Conservation (phyloP, 768 basidiomycete species). For the Lentinula boryana region DNA sequence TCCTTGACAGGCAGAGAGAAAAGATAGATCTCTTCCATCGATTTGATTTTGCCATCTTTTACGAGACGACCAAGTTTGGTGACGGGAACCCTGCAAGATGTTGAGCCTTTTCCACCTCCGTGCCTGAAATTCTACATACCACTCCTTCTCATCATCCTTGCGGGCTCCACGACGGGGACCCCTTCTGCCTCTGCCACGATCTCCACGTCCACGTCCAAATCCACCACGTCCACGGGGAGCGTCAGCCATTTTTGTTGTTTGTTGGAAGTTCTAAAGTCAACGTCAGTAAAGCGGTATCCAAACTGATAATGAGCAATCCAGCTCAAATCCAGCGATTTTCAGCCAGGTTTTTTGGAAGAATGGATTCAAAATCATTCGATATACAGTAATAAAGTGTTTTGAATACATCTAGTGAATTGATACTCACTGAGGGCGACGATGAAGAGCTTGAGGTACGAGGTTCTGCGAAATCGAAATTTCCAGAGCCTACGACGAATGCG, state of each 20-base stretch:
- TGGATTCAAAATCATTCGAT: neutral
- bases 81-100: slow-evolving; percentile 77
- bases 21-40: slow-evolving; percentile 99
- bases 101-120: slow-evolving; percentile 1
- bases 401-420: neutral
- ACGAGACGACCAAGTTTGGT: slow-evolving; percentile 99
- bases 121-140: slow-evolving; percentile 47
- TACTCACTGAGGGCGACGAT: slow-evolving; percentile 4
- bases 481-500: neutral
- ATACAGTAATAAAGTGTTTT: neutral
- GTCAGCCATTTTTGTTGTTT: slow-evolving; percentile 66
- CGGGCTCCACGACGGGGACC: slow-evolving; percentile 93
- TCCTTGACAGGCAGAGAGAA: slow-evolving; percentile 99
- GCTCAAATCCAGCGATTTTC: slow-evolving; percentile 12
- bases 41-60: slow-evolving; percentile 99
- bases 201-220: slow-evolving; percentile 88
- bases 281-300: slow-evolving; percentile 37
- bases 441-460: neutral
- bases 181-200: slow-evolving; percentile 81
- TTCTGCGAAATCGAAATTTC: neutral
- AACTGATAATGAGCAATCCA: slow-evolving; percentile 41
- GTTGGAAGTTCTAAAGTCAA: slow-evolving; percentile 12
- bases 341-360: neutral
- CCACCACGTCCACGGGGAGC: slow-evolving; percentile 62
- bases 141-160: slow-evolving; percentile 99